Base-by-base conservation (phyloP, 2,329 filamentous ascomycete genomes). In the Aspergillus tamarii region DNA sequence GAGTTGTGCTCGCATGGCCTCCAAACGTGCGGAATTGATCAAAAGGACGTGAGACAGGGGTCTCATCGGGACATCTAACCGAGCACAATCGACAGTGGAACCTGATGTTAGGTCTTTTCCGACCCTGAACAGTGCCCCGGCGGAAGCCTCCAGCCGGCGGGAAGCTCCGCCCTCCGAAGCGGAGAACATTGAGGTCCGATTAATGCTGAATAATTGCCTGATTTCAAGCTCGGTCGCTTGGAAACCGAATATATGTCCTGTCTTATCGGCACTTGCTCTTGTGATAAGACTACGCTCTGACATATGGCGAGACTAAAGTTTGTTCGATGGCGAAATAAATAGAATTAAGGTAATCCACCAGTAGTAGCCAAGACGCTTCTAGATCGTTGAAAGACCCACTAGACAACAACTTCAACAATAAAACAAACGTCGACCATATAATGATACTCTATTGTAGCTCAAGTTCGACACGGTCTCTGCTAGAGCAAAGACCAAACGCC, bases 151-250 rank as follows among this genome's bases (percentile, higher is more conserved):
- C 46, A 50, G 14, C 26, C 14, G 26, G 14, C 23, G 39, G 39
- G 39, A 41, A 50, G 46, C 46, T 50, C 46, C 46, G 46, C 46
- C 46, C 26, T 30, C 46, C 46, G 46, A 50, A 48, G 45, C 45
- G 23, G 23, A 26, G 45, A 14, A 23, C 14, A 39, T 39, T 36
- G 34, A 36, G 12, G 34, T 43, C 19, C 41, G 19, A 43, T 21
- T 12, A 46, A 43, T 23, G n/a, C n/a, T 46, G 21, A 21, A 46
- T 46, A 46, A 5, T 23, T 21, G 43, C 21, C 9, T 46, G n/a
- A 46, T 23, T 21, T 23, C 21, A 46, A 12, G 43, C 19, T 46
- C 43, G 14, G 1, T 16, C 23, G 23, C n/a, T 5, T 5, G 10
- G 14, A 16, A 46, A n/a, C 11, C 16, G 4, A 50, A 4, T 14